Evolutionary conservation across 129 eudicot species (phyloP).

Genomic region (Flaveria brownii): DNA sequence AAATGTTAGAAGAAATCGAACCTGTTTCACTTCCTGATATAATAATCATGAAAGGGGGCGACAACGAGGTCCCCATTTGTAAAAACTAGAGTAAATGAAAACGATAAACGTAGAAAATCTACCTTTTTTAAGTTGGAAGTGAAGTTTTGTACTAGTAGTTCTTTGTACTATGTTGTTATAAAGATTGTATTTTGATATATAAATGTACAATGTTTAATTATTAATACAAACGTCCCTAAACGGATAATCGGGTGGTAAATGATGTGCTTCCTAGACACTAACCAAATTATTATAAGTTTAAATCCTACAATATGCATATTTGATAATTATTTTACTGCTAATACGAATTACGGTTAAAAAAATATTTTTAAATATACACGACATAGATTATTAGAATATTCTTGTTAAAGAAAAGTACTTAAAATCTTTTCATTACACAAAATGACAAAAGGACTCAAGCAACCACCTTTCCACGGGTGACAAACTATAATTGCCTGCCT

Average conservation of each 20-base stretch:
- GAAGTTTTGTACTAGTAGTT: constrained; percentile 16
- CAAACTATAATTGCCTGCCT: not conserved
- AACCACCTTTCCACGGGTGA: not conserved
- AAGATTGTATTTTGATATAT: not conserved
- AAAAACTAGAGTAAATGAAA: constrained; percentile 6
- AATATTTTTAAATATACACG: not conserved
- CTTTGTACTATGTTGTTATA: not conserved
- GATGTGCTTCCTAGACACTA: too few relatives aligned
- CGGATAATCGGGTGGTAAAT: too few relatives aligned
- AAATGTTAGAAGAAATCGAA: constrained; percentile 62
- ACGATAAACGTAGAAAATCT: constrained; percentile 1
- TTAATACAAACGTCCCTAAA: too few relatives aligned
- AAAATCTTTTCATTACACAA: not conserved
- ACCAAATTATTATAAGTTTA: too few relatives aligned
- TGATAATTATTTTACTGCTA: too few relatives aligned
- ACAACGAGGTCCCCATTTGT: constrained; percentile 4
- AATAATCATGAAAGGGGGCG: constrained; percentile 29
- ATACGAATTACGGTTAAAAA: too few relatives aligned
- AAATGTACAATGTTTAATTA: too few relatives aligned
- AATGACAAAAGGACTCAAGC: not conserved
- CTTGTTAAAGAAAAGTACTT: not conserved
- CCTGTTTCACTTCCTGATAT: constrained; percentile 28
- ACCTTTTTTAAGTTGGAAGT: not conserved
- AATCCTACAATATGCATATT: too few relatives aligned
- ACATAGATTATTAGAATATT: not conserved